Evolutionary conservation across 306 rosid species (phyloP).

Genomic region (Acmispon strigosus): DNA sequence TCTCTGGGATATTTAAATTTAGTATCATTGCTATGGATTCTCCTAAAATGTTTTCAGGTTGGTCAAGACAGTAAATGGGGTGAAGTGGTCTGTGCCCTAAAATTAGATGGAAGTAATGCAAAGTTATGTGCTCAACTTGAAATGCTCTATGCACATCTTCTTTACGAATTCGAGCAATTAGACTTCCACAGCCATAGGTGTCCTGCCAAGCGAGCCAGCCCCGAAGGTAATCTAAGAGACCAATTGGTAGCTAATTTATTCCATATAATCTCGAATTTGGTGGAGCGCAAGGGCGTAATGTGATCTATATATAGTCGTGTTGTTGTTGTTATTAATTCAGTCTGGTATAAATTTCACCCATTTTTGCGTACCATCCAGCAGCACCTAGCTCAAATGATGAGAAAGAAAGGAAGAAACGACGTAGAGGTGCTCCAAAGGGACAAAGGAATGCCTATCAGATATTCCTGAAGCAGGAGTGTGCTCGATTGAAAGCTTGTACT

Average conservation of each 20-base stretch:
- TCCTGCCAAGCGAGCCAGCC: conserved; percentile 11
- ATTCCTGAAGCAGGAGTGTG: conserved; percentile 41
- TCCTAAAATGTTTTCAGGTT: conserved; percentile 25
- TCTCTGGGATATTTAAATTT: neutral
- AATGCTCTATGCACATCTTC: conserved; percentile 26
- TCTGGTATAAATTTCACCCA: too few species aligned
- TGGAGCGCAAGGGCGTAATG: too few species aligned
- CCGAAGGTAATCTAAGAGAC: conserved; percentile 8
- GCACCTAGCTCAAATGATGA: neutral
- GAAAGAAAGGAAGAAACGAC: conserved; percentile 27
- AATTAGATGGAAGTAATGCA: conserved; percentile 23
- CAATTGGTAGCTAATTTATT: neutral
- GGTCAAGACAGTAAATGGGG: conserved; percentile 35
- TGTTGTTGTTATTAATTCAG: too few species aligned
- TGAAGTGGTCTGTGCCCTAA: conserved; percentile 31
- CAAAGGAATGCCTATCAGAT: conserved; percentile 31
- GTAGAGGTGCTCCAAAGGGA: neutral
- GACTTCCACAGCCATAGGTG: conserved; percentile 29
- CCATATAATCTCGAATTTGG: too few species aligned
- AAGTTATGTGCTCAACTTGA: conserved; percentile 30
- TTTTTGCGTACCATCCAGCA: too few species aligned
- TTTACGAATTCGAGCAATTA: conserved; percentile 33
- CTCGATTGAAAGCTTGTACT: conserved; percentile 24
- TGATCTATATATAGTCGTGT: too few species aligned
- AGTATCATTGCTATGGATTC: neutral